phyloP scores from a whole-genome alignment of 2,329 filamentous ascomycete species.

The Lachnellula occidentalis region DNA sequence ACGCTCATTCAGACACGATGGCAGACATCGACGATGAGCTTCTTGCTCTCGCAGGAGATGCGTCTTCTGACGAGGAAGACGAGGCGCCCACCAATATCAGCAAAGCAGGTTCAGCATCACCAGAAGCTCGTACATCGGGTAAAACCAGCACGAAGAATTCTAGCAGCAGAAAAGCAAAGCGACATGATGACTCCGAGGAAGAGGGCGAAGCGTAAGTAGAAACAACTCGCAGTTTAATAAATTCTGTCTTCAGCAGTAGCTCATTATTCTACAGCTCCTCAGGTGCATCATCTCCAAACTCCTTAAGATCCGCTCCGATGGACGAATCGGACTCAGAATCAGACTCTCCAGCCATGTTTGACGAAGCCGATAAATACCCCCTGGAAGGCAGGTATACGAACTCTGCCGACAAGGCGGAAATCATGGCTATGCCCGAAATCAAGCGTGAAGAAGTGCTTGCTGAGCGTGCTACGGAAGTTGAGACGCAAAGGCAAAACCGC shows the following conservation, averaged over 20 bases:
- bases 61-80: conserved; percentile 53
- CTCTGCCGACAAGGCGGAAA: conserved; percentile 67
- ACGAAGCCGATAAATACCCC: conserved; percentile 66
- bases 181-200: conserved; percentile 62
- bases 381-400: conserved; percentile 82
- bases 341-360: conserved; percentile 46
- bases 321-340: conserved; percentile 81
- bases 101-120: conserved; percentile 52
- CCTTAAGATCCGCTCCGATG: conserved; percentile 79
- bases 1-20: conserved; percentile 42
- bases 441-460: conserved; percentile 87
- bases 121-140: conserved; percentile 34
- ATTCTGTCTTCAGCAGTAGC: conserved; percentile 9
- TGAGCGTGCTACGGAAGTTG: conserved; percentile 77
- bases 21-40: conserved; percentile 90
- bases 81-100: conserved; percentile 41
- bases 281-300: conserved; percentile 62
- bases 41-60: conserved; percentile 83
- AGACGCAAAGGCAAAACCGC: conserved; percentile 74
- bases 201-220: conserved; percentile 75
- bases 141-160: conserved; percentile 41
- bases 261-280: conserved; percentile 53
- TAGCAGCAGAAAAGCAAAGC: conserved; percentile 42
- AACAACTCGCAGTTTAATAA: conserved; percentile 1
- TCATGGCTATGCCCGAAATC: conserved; percentile 83